A percentile compares a stretch with the other conserved stretches of the same genome.
Evolutionary conservation across 129 eudicot genomes (phyloP).

Genomic region (Heracleum sosnowskyi): DNA sequence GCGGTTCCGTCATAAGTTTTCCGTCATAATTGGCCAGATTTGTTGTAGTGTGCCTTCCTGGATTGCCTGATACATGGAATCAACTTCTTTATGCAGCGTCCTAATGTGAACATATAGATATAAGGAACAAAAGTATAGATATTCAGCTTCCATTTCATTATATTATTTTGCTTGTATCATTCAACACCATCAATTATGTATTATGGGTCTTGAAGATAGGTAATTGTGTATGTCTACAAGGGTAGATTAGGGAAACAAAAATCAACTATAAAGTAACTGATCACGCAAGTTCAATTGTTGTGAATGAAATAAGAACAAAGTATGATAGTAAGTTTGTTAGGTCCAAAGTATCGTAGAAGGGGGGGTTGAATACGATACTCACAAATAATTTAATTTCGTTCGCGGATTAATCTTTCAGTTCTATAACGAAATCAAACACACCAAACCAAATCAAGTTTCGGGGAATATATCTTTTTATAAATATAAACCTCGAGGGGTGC

Average conservation of each 20-base stretch:
- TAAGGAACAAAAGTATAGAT: not conserved
- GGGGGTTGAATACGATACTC: too few species aligned
- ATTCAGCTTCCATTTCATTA: not conserved
- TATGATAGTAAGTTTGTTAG: not conserved
- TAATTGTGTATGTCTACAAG: not conserved
- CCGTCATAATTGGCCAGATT: too few species aligned
- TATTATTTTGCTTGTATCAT: not conserved
- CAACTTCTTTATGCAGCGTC: conserved; percentile 50
- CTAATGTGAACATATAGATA: conserved; percentile 18
- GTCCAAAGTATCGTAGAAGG: too few species aligned
- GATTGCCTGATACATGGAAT: conserved; percentile 67
- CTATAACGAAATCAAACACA: too few species aligned
- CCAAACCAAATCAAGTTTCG: too few species aligned
- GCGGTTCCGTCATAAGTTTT: too few species aligned
- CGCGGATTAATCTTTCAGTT: too few species aligned
- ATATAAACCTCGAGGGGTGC: too few species aligned
- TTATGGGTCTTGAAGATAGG: not conserved
- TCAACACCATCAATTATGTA: not conserved
- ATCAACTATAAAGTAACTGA: conserved; percentile 16
- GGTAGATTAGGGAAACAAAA: conserved; percentile 6
- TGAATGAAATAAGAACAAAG: conserved; percentile 1
- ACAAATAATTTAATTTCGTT: too few species aligned
- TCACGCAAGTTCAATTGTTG: conserved; percentile 7
- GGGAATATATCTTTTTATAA: too few species aligned
- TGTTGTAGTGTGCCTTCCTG: conserved; percentile 72